Evolutionary conservation across 495 filamentous ascomycete genomes (phyloP).

Genomic region (Poronia punctata): DNA sequence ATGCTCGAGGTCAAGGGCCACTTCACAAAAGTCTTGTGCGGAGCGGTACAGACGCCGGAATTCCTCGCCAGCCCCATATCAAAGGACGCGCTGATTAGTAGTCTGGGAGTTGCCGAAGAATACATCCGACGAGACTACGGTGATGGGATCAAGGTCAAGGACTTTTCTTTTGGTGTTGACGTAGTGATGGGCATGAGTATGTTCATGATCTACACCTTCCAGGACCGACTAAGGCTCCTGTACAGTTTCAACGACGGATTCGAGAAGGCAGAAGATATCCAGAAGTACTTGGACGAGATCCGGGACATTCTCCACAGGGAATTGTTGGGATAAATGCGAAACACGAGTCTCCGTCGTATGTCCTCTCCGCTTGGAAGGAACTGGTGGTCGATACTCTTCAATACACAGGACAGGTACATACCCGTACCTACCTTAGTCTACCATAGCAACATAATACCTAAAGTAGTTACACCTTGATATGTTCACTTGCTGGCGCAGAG

Average conservation of each 20-base stretch:
- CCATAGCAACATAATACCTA: no score
- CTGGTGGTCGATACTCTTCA: no score
- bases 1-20: constrained; percentile 11
- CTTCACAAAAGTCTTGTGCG: constrained; percentile 5
- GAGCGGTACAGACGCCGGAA: constrained; percentile 11
- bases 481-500: no score
- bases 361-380: no score
- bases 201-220: constrained; percentile 15
- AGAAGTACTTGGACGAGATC: constrained; percentile 14
- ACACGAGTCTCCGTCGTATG: no score
- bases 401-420: no score
- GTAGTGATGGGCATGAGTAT: constrained; percentile 17
- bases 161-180: constrained; percentile 12
- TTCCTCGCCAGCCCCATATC: constrained; percentile 13
- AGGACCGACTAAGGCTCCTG: constrained; percentile 11
- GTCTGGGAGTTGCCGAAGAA: constrained; percentile 10
- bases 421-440: no score
- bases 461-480: no score
- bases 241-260: constrained; percentile 17
- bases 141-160: constrained; percentile 13
- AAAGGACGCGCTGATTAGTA: constrained; percentile 16
- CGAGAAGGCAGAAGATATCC: constrained; percentile 13
- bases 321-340: no score
- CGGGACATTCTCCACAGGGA: constrained; percentile 8
- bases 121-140: constrained; percentile 14